Percentiles rank a stretch among this genome's conserved stretches.
These are phyloP conservation scores for Neobulgaria alba DNA, from an alignment of 2,329 filamentous ascomycete species.

Conservation along the genomic window DNA sequence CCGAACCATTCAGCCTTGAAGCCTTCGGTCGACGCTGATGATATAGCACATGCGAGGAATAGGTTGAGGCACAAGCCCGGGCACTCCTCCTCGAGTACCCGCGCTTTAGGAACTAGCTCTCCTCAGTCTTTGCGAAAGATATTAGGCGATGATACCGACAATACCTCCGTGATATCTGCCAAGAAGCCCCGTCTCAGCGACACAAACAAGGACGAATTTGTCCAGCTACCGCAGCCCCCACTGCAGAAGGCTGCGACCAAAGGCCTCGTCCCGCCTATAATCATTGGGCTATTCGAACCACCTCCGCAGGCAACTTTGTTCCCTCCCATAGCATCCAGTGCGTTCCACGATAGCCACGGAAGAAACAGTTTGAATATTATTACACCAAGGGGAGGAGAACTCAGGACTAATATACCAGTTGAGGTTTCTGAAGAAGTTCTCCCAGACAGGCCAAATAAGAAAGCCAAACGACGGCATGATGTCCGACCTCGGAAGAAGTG, in stretches of 20 bases:
- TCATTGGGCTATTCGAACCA: conserved; percentile 54
- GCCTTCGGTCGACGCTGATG: conserved; percentile 22
- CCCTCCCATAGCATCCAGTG: conserved; percentile 50
- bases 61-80: conserved; percentile 13
- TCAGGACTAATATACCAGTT: not conserved
- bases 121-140: conserved; percentile 29
- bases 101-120: conserved; percentile 25
- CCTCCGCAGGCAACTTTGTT: conserved; percentile 51
- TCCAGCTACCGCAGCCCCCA: conserved; percentile 54
- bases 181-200: conserved; percentile 47
- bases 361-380: conserved; percentile 28
- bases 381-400: conserved; percentile 4
- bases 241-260: conserved; percentile 53
- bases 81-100: conserved; percentile 8
- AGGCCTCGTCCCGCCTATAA: conserved; percentile 54
- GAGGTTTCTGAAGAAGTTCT: not conserved
- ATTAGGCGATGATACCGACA: conserved; percentile 25
- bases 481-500: conserved; percentile 46
- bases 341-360: conserved; percentile 43
- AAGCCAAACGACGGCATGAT: not conserved
- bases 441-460: not conserved
- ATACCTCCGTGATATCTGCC: conserved; percentile 23
- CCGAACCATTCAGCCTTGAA: conserved; percentile 14
- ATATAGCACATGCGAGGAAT: conserved; percentile 18
- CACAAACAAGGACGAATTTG: conserved; percentile 50